Evolutionary conservation across 202 grass and related monocot genomes (phyloP), one percentile per base, ranked within the genome.

Genomic region (Dendrocalamus latiflorus): DNA sequence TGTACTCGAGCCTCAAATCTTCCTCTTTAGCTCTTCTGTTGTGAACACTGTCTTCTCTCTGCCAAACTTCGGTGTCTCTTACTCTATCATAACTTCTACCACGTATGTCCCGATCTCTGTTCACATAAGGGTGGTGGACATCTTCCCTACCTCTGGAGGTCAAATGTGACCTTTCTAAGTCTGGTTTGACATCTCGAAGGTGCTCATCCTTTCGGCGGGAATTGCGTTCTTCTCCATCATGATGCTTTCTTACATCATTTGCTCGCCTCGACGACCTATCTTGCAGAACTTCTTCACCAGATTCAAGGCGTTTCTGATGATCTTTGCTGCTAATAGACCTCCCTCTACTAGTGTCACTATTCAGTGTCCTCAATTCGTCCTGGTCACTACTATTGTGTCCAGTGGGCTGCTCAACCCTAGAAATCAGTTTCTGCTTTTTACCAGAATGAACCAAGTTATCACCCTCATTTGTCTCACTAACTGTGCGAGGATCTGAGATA

Each of bases 81-180:
- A 65, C 82, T 79, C 81, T 95, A 91, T 99, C 97, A 82, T 86
- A 89, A 89, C 91, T 96, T 90, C 90, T 95, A 49, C 93, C 76
- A 43, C 78, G 91, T 47, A 78, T 77, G 56, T 93, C 79, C 63
- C 78, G 76, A 76, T 93, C 91, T 83, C 85, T 90, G 76, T 81
- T 87, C 76, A 60, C 84, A 76, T 84, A 84, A 74, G 90, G 64
- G 16, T 79, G 87, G 64, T 85, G 81, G 26, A 84, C 81, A 89
- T 95, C 90, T 59, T 96, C 97, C 78, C 91, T 96, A 74, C 83
- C 88, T 85, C 87, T 96, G 15, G 93, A 66, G 59, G 75, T 43
- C 63, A 80, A 76, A 64, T 81, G 79, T 57, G 76, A 79, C 74
- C 68, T 90, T 67, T 89, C 92, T 56, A 39, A 33, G 4, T 91